Base-by-base conservation (phyloP, 164 flowering plant genomes). In the Nymphaea thermarum region DNA sequence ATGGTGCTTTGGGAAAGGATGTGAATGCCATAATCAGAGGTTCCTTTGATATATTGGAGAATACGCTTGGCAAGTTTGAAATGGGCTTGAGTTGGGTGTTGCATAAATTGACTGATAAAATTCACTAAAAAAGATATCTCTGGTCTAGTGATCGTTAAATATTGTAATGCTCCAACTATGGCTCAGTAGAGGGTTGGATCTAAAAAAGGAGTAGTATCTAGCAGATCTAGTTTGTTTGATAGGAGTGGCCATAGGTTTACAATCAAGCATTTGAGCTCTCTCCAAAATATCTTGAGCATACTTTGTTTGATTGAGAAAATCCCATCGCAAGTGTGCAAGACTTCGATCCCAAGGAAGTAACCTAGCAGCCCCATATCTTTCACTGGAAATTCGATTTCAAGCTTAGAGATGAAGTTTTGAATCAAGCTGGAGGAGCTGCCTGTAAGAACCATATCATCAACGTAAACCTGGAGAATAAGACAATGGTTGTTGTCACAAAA, bases 31-130 rank as follows among this genome's bases (percentile, higher is more conserved):
- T 44, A 59, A 36, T 59, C 5, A 16, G 25, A 5, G 18, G 69
- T 67, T 3, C 11, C 63, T 59, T 67, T 55, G 11, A 67, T 42
- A 59, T 4, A 67, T 5, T 18, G 1, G 2, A 67, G 18, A 3
- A 67, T 55, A 2, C 63, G 63, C 25, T 67, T 55, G 5, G 42
- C 44, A 36, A n/a, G 2, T 2, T 44, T 5, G 3, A 36, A 44
- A 17, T 67, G 62, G 41, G 25, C 3, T 1, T 36, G 6, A 4
- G 60, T 45, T 1, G 69, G 2, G 4, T 12, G 4, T 14, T 55
- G 69, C 69, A 53, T 55, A n/a, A 55, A 67, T 15, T 67, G 69
- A 15, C 63, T 41, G 5, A 55, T 18, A 5, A 3, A n/a, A 59
- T 67, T 55, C 4, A 55, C 44, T 5, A 18, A 15, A 55, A 36